A percentile compares a stretch with the other conserved stretches of the same genome.
Conservation (phyloP, 1,284 basidiomycete genomes). For the Puccinia hordei region DNA sequence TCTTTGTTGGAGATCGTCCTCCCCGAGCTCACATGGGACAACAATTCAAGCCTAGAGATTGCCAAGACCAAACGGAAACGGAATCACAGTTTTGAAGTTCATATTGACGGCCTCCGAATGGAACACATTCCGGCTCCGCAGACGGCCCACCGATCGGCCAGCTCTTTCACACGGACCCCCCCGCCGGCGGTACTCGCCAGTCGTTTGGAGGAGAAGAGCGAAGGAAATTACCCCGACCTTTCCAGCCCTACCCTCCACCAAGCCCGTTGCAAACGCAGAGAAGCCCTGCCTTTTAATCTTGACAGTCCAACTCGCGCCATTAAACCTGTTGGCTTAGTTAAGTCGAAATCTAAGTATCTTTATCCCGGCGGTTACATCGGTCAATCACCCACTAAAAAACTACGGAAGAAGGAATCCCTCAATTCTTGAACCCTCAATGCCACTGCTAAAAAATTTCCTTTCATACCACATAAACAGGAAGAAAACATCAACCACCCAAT, state of each 20-base stretch:
- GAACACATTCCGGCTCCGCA: neutral
- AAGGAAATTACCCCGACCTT: neutral
- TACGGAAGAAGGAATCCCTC: constrained; percentile 1
- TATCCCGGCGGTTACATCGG: constrained; percentile 23
- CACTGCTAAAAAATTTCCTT: too few species aligned
- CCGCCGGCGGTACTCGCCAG: neutral
- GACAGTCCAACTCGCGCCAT: neutral
- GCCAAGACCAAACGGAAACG: constrained; percentile 1
- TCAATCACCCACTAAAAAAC: constrained; percentile 23
- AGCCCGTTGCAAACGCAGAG: neutral
- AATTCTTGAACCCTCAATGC: too few species aligned
- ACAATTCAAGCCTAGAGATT: neutral
- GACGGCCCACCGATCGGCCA: neutral
- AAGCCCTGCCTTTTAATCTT: neutral
- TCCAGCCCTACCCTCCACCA: neutral
- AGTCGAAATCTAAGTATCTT: constrained; percentile 16
- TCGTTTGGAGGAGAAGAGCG: neutral
- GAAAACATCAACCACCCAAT: too few species aligned
- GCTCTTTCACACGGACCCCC: neutral
- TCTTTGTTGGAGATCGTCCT: neutral
- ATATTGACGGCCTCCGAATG: neutral
- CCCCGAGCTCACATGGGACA: constrained; percentile 21
- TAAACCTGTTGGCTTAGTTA: neutral
- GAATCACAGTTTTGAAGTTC: neutral
- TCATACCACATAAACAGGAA: too few species aligned